Percentiles rank a stretch among this genome's conserved stretches.
These are phyloP conservation scores for Aotearoamyces nothofagi DNA, from an alignment of 2,329 filamentous ascomycete genomes.

Conservation along the genomic window DNA sequence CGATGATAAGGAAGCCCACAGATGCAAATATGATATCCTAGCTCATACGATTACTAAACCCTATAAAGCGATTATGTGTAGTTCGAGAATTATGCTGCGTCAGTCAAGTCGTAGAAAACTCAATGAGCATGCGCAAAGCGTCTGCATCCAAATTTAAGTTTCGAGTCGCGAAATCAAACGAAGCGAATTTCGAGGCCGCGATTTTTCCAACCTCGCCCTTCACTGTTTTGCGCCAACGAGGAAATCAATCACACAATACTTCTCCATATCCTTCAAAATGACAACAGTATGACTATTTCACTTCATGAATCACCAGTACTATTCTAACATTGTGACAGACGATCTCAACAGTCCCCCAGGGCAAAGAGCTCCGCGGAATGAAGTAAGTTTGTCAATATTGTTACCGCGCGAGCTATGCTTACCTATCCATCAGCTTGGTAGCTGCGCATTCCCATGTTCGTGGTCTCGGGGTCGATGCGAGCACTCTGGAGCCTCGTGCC, in stretches of 20 bases:
- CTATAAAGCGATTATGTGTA: not conserved
- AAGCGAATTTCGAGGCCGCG: too few relatives aligned
- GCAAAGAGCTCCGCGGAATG: constrained; percentile 87
- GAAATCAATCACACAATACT: not conserved
- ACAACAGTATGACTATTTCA: constrained; percentile 14
- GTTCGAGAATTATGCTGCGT: not conserved
- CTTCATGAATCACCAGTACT: constrained; percentile 1
- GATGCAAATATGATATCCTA: not conserved
- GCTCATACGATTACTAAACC: not conserved
- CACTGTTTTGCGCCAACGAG: constrained; percentile 1
- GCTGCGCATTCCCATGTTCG: constrained; percentile 97
- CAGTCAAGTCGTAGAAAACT: not conserved
- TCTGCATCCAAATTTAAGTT: not conserved
- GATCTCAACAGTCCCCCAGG: constrained; percentile 80
- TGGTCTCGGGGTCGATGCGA: constrained; percentile 82
- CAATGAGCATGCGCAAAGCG: not conserved
- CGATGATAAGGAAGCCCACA: too few relatives aligned
- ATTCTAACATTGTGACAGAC: constrained; percentile 22
- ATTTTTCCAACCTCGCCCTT: too few relatives aligned
- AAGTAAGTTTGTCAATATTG: too few relatives aligned
- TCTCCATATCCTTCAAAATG: constrained; percentile 9
- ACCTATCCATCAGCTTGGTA: too few relatives aligned
- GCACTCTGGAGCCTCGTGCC: constrained; percentile 73
- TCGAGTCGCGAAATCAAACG: not conserved
- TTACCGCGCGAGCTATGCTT: too few relatives aligned